phyloP scores from a whole-genome alignment of 1,139 yeast genomes.

The Wickerhamiella pararugosa region DNA sequence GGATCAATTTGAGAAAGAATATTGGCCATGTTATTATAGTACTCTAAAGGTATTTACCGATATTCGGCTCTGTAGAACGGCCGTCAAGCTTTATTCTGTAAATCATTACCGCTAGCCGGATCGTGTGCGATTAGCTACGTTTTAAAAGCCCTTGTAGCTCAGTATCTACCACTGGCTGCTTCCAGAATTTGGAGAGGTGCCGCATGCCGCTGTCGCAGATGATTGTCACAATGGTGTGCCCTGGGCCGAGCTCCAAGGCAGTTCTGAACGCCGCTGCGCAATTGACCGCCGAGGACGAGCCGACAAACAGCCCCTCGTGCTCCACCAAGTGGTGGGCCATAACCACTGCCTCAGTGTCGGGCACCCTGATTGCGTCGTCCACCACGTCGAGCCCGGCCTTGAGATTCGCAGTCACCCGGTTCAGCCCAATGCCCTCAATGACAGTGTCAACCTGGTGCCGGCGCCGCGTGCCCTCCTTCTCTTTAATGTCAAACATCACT shows the following conservation, averaged over 20 bases:
- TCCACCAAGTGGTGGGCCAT: constrained; percentile 79
- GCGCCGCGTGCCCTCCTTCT: constrained; percentile 83
- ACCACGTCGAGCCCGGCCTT: constrained; percentile 41
- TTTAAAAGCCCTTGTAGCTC: too few species aligned
- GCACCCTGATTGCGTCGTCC: constrained; percentile 67
- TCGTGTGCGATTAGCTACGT: too few species aligned
- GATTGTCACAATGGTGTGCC: constrained; percentile 64
- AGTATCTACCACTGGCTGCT: constrained; percentile 15
- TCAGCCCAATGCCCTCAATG: constrained; percentile 87
- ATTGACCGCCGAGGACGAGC: constrained; percentile 82
- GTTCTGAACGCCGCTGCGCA: constrained; percentile 74
- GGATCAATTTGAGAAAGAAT: too few species aligned
- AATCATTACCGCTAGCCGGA: too few species aligned
- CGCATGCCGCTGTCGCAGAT: constrained; percentile 89
- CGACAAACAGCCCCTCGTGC: constrained; percentile 80
- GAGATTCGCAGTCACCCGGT: constrained; percentile 72
- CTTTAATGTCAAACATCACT: constrained; percentile 73
- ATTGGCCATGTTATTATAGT: too few species aligned
- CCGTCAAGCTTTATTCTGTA: too few species aligned
- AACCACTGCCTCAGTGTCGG: constrained; percentile 62
- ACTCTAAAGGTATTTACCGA: too few species aligned
- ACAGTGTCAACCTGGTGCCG: constrained; percentile 93
- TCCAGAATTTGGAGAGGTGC: constrained; percentile 89
- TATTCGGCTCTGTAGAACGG: too few species aligned
- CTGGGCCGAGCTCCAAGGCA: constrained; percentile 45